Conservation (phyloP, 2,329 filamentous ascomycete species). For the Penicillium sp. region DNA sequence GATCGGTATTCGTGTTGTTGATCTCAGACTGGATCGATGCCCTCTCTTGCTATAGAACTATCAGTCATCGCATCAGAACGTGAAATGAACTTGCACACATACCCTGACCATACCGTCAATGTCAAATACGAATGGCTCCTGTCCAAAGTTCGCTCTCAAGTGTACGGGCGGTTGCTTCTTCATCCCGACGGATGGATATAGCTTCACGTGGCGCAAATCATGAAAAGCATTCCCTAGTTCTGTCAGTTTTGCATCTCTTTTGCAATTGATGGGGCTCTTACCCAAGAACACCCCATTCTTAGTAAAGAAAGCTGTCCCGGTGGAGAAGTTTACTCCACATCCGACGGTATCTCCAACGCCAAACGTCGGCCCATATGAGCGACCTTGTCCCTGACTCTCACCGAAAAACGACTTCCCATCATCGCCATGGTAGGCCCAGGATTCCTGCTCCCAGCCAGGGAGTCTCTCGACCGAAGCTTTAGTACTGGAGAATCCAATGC, state of each 20-base stretch:
- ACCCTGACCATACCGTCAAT: slow-evolving; percentile 83
- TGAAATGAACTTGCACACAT: slow-evolving; percentile 30
- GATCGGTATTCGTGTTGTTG: slow-evolving; percentile 53
- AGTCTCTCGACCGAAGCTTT: slow-evolving; percentile 58
- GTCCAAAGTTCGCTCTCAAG: slow-evolving; percentile 59
- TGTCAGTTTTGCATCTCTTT: slow-evolving; percentile 5
- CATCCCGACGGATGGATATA: slow-evolving; percentile 60
- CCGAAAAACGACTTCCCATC: slow-evolving; percentile 61
- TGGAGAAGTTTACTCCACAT: slow-evolving; percentile 62
- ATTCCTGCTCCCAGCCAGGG: slow-evolving; percentile 62
- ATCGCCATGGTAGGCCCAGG: slow-evolving; percentile 64
- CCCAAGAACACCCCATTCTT: slow-evolving; percentile 59
- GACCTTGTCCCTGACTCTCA: slow-evolving; percentile 51
- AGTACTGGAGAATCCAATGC: slow-evolving; percentile 57
- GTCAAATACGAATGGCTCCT: slow-evolving; percentile 78
- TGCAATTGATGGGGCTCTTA: slow-evolving; percentile 29
- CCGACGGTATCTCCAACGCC: slow-evolving; percentile 57
- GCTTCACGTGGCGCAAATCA: slow-evolving; percentile 41
- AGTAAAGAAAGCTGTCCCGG: slow-evolving; percentile 60
- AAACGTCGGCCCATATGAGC: slow-evolving; percentile 58
- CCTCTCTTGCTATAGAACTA: slow-evolving; percentile 54
- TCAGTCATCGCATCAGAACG: not conserved
- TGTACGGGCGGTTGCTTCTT: slow-evolving; percentile 58
- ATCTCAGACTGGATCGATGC: slow-evolving; percentile 59
- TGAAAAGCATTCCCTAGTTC: slow-evolving; percentile 53